Evolutionary conservation across 202 grass and related monocot species (phyloP), one percentile per base, ranked within the genome.

Genomic region (Alloteropsis angusta): DNA sequence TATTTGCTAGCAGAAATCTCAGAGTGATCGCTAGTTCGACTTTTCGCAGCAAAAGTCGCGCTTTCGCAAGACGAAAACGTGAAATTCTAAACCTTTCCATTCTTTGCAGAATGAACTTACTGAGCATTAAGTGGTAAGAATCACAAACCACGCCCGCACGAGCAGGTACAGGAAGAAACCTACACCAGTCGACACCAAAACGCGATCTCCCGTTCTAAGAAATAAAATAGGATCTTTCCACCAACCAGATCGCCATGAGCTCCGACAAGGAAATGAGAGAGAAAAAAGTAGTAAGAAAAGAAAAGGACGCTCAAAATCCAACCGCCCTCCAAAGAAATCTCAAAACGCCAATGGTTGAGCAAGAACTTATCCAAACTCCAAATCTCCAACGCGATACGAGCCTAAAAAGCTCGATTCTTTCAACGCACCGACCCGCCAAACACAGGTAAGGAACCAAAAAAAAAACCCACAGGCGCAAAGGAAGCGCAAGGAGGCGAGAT

Each of bases 181-280:
- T 73, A 37, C 59, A 39, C 42, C 44, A 42, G 59, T 82, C 60
- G 53, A 45, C 60, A 77, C 61, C 66, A 47, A 78, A 82, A 78
- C 50, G 44, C 68, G 53, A 82, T 78, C 50, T 73, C 70, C 46
- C 46, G 32, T 71, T 76, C 36, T 80, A 28, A 61, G 5, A 65
- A 87, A 57, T 60, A 39, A 61, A 72, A 22, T 64, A 41, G 28
- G 55, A 56, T 38, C 74, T 80, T 88, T 73, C 59, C 73, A 89
- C 78, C 83, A 85, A 85, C 74, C 52, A 85, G 83, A 82, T 89
- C 78, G 60, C 53, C 73, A 56, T 82, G 73, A 72, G 68, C 78
- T 74, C 43, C 10, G 25, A 65, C 36, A 68, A 80, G 56, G 18
- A 62, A 62, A 56, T 84, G 22, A 25, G 11, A 77, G 36, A 48